A percentile compares a stretch with the other conserved stretches of the same genome.
phyloP scores from a whole-genome alignment of 306 rosid genomes.

The Castanopsis chinensis region DNA sequence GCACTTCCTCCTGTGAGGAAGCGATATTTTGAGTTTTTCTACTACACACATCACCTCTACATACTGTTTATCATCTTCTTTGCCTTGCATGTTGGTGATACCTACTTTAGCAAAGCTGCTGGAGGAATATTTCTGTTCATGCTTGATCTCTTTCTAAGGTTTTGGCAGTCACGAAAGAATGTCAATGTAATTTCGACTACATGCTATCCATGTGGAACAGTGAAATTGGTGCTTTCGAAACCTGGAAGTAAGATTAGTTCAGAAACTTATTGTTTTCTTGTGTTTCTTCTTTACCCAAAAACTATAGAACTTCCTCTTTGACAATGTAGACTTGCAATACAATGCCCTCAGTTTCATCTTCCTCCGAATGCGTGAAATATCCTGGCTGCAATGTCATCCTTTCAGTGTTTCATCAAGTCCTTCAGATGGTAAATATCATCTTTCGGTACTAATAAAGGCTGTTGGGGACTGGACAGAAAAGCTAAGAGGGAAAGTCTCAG shows the following conservation, averaged over 20 bases:
- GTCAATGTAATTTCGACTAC: slow-evolving; percentile 75
- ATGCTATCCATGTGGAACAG: slow-evolving; percentile 81
- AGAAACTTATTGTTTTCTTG: not conserved
- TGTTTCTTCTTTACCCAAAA: not conserved
- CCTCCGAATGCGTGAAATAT: slow-evolving; percentile 78
- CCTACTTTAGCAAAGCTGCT: slow-evolving; percentile 62
- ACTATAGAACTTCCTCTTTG: slow-evolving; percentile 19
- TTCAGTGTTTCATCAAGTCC: slow-evolving; percentile 97
- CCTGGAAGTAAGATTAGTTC: slow-evolving; percentile 60
- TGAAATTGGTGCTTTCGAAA: slow-evolving; percentile 78
- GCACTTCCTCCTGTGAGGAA: slow-evolving; percentile 75
- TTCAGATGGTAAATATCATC: slow-evolving; percentile 74
- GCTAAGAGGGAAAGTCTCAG: slow-evolving; percentile 46
- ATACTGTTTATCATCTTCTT: slow-evolving; percentile 71
- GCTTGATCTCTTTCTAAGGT: slow-evolving; percentile 87
- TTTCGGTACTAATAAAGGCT: slow-evolving; percentile 79
- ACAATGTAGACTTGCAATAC: slow-evolving; percentile 62
- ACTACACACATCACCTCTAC: slow-evolving; percentile 90
- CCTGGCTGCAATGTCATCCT: slow-evolving; percentile 98
- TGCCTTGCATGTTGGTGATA: slow-evolving; percentile 90
- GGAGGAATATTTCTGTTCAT: slow-evolving; percentile 78
- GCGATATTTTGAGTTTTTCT: slow-evolving; percentile 75
- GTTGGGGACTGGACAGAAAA: slow-evolving; percentile 84
- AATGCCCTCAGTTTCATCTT: slow-evolving; percentile 94
- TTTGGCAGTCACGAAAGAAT: slow-evolving; percentile 70